phyloP scores from a whole-genome alignment of 495 filamentous ascomycete species.

The Xylaria venustula region DNA sequence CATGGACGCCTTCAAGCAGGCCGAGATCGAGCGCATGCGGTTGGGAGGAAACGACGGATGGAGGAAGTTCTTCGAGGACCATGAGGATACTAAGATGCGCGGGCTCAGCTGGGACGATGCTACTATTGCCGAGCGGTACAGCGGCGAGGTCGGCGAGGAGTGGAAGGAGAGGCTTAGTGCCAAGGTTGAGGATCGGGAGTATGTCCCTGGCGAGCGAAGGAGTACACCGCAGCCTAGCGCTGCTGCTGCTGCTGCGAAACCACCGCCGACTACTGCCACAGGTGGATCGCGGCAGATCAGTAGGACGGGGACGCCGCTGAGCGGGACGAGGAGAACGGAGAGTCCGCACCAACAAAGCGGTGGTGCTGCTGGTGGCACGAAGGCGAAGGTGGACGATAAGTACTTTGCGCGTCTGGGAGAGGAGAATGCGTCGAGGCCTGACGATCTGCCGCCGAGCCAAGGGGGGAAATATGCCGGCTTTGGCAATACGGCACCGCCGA shows the following conservation, averaged over 20 bases:
- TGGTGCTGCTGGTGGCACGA: constrained; percentile 30
- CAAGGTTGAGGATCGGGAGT: constrained; percentile 82
- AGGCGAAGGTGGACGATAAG: constrained; percentile 70
- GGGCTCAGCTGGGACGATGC: constrained; percentile 70
- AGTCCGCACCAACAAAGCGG: constrained; percentile 59
- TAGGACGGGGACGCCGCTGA: constrained; percentile 37
- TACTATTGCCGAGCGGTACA: constrained; percentile 80
- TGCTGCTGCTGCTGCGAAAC: constrained; percentile 38
- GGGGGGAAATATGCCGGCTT: constrained; percentile 93
- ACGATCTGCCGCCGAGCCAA: constrained; percentile 74
- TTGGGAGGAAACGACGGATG: constrained; percentile 83
- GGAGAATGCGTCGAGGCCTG: constrained; percentile 75
- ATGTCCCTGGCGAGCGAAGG: constrained; percentile 61
- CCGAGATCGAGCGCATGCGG: constrained; percentile 83
- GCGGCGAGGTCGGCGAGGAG: constrained; percentile 85
- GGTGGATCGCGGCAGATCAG: constrained; percentile 30
- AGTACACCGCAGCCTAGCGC: constrained; percentile 34
- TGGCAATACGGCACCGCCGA: constrained; percentile 63
- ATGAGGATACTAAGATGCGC: constrained; percentile 60
- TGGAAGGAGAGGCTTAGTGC: constrained; percentile 87
- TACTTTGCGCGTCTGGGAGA: constrained; percentile 83
- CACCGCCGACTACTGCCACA: too few species aligned
- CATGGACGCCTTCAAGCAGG: constrained; percentile 95
- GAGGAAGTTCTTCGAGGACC: constrained; percentile 76
- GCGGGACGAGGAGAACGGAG: constrained; percentile 73